Evolutionary conservation across 2,329 filamentous ascomycete genomes (phyloP).

Genomic region (Aurifilum marmelostoma): DNA sequence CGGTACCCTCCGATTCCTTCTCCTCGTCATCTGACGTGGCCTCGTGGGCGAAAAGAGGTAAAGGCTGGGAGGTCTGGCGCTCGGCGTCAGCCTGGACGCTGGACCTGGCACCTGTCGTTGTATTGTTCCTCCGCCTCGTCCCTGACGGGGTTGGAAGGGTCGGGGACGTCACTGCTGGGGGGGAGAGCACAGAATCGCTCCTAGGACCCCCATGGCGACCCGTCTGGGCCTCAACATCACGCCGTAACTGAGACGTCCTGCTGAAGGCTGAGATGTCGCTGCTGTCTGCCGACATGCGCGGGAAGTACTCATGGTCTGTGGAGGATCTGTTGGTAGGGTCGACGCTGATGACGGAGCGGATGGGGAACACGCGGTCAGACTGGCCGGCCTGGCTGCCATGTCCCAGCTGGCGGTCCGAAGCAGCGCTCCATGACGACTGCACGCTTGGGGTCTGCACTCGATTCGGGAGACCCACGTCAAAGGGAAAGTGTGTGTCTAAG

Average conservation of each 20-base stretch:
- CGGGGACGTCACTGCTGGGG: constrained; percentile 24
- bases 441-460: constrained; percentile 30
- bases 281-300: constrained; percentile 35
- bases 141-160: constrained; percentile 27
- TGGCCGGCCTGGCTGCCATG: constrained; percentile 40
- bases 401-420: constrained; percentile 46
- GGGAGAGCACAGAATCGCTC: constrained; percentile 25
- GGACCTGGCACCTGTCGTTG: constrained; percentile 45
- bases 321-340: constrained; percentile 54
- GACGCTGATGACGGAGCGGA: constrained; percentile 76
- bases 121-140: constrained; percentile 40
- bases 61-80: constrained; percentile 42
- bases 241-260: constrained; percentile 37
- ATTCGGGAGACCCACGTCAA: background rate
- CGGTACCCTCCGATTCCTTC: constrained; percentile 35
- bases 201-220: constrained; percentile 31
- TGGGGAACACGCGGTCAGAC: constrained; percentile 74
- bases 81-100: constrained; percentile 51
- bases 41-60: constrained; percentile 35
- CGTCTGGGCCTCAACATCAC: constrained; percentile 34
- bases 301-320: constrained; percentile 44
- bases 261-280: background rate
- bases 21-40: constrained; percentile 37
- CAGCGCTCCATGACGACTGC: constrained; percentile 46
- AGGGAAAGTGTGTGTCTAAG: constrained; percentile 18